These are phyloP conservation scores for Pseudoscleropodium purum DNA, from an alignment of 225 moss, liverwort and hornwort genomes.

Conservation along the genomic window DNA sequence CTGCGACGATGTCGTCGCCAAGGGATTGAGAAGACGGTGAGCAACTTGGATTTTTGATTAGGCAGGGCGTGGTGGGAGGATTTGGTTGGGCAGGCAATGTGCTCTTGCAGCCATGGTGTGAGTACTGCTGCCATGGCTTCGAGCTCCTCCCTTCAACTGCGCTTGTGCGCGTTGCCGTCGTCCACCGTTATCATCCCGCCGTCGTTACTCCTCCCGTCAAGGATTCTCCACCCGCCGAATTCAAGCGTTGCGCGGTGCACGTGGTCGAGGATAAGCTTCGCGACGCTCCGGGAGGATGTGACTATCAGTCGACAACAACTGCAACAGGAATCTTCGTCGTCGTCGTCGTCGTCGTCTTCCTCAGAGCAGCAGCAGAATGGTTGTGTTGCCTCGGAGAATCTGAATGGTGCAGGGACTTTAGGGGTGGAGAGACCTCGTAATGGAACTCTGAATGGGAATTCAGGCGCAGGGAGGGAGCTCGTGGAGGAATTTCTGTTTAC, in stretches of 20 bases:
- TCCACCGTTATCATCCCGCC: slow-evolving; percentile 7
- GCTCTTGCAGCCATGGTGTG: slow-evolving; percentile 35
- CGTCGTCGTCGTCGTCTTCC: not conserved
- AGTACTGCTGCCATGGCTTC: slow-evolving; percentile 26
- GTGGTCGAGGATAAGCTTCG: slow-evolving; percentile 16
- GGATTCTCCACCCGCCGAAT: slow-evolving; percentile 17
- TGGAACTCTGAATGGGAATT: slow-evolving; percentile 12
- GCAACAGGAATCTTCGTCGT: not conserved
- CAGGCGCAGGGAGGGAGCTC: not conserved
- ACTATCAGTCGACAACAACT: not conserved
- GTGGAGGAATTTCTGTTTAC: slow-evolving; percentile 30
- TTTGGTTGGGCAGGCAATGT: not conserved
- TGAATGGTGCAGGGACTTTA: not conserved
- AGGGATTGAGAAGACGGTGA: not conserved
- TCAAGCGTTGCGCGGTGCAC: slow-evolving; percentile 11
- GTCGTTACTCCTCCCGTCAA: not conserved
- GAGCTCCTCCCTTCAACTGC: slow-evolving; percentile 4
- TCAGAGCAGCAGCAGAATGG: not conserved
- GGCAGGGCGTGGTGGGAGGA: not conserved
- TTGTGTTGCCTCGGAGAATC: not conserved
- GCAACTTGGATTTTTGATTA: not conserved
- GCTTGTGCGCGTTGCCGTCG: slow-evolving; percentile 12
- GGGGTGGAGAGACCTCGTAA: not conserved
- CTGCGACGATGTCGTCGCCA: not conserved
- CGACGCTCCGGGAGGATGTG: slow-evolving; percentile 14